Conservation (phyloP, 306 rosid species). For the Inga laurina region DNA sequence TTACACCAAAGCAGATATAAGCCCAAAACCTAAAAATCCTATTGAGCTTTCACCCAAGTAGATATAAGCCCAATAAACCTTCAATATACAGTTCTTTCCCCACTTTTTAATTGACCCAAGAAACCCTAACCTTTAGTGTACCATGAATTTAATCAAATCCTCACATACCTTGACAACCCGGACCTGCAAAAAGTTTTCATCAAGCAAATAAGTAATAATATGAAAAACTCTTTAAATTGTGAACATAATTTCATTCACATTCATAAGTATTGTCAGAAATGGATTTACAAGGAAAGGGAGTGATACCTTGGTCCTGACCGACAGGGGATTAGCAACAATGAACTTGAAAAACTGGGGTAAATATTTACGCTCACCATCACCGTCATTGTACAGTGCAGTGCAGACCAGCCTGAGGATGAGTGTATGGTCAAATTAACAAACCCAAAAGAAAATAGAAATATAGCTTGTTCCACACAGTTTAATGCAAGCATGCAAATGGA, state of each 20-base stretch:
- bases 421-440: slow-evolving; percentile 4
- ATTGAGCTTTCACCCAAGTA: not conserved
- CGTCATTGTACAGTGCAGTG: slow-evolving; percentile 91
- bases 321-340: slow-evolving; percentile 91
- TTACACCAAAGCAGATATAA: too few relatives aligned
- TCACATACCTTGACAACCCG: slow-evolving; percentile 91
- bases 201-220: slow-evolving; percentile 24
- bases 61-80: not conserved
- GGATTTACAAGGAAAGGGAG: slow-evolving; percentile 16
- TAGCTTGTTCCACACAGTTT: not conserved
- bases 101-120: not conserved
- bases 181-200: slow-evolving; percentile 69
- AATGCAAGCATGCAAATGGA: not conserved
- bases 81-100: not conserved
- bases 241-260: slow-evolving; percentile 6
- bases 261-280: slow-evolving; percentile 13
- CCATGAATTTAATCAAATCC: slow-evolving; percentile 37
- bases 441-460: not conserved
- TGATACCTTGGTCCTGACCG: slow-evolving; percentile 91
- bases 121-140: not conserved
- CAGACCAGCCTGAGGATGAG: slow-evolving; percentile 71
- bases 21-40: not conserved
- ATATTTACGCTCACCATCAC: slow-evolving; percentile 93
- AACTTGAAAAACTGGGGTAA: slow-evolving; percentile 97
- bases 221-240: slow-evolving; percentile 8